Percentiles rank a stretch among this genome's conserved stretches.
These are phyloP conservation scores for Casuarina glauca DNA, from an alignment of 306 rosid species.

Conservation along the genomic window DNA sequence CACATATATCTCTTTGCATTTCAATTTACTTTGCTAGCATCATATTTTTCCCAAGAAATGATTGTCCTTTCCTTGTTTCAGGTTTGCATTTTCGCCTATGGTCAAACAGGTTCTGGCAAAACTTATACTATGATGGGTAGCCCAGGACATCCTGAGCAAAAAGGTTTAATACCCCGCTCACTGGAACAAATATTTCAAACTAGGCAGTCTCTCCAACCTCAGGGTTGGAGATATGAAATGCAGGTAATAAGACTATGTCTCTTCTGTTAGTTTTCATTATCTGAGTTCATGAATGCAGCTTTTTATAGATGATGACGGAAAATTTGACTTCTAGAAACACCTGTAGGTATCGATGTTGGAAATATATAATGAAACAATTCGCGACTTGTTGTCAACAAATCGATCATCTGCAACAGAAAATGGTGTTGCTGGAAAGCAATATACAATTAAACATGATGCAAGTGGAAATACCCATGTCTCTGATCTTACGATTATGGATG, in stretches of 20 bases:
- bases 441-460: constrained; percentile 85
- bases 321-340: constrained; percentile 16
- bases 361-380: constrained; percentile 89
- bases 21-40: background rate
- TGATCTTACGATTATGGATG: constrained; percentile 92
- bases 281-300: background rate
- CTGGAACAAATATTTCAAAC: constrained; percentile 92
- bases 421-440: constrained; percentile 74
- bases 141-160: constrained; percentile 72
- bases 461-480: constrained; percentile 77
- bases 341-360: constrained; percentile 93
- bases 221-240: constrained; percentile 98
- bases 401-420: constrained; percentile 56
- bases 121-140: constrained; percentile 98
- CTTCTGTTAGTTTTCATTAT: constrained; percentile 4
- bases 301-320: constrained; percentile 7
- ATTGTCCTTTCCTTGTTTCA: constrained; percentile 40
- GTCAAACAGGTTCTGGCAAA: constrained; percentile 99
- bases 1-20: constrained; percentile 9
- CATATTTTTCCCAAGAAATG: constrained; percentile 11
- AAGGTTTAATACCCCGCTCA: constrained; percentile 91
- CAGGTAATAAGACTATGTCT: constrained; percentile 56
- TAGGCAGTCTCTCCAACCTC: constrained; percentile 68
- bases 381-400: constrained; percentile 73
- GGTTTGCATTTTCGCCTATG: constrained; percentile 98